phyloP scores from a whole-genome alignment of 2,329 filamentous ascomycete species.

The Xylogone sp. region DNA sequence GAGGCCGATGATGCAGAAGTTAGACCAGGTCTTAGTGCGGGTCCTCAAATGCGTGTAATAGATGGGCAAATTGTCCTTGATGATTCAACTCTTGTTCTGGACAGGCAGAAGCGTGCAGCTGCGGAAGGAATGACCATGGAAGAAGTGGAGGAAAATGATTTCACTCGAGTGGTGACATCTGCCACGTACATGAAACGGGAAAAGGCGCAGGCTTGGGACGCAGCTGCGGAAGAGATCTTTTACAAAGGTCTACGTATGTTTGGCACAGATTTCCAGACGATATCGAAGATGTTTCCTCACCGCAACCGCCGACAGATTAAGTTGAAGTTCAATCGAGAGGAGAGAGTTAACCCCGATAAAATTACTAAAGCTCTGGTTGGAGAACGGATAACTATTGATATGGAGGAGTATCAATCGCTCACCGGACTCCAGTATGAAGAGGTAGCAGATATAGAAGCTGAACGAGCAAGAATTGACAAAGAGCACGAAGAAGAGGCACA shows the following conservation, averaged over 20 bases:
- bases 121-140: slow-evolving; percentile 50
- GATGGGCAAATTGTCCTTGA: slow-evolving; percentile 72
- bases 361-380: slow-evolving; percentile 63
- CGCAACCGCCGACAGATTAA: slow-evolving; percentile 73
- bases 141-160: slow-evolving; percentile 73
- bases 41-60: slow-evolving; percentile 51
- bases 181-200: slow-evolving; percentile 64
- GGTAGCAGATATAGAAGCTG: slow-evolving; percentile 52
- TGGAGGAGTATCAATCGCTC: slow-evolving; percentile 56
- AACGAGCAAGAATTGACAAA: slow-evolving; percentile 39
- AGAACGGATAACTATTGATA: slow-evolving; percentile 54
- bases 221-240: slow-evolving; percentile 69
- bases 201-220: slow-evolving; percentile 65
- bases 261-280: slow-evolving; percentile 80
- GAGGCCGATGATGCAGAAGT: slow-evolving; percentile 2
- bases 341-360: slow-evolving; percentile 59
- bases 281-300: slow-evolving; percentile 69
- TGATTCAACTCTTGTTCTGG: slow-evolving; percentile 62
- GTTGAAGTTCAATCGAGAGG: slow-evolving; percentile 78
- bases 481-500: slow-evolving; percentile 44
- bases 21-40: slow-evolving; percentile 1
- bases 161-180: slow-evolving; percentile 67
- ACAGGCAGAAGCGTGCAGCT: slow-evolving; percentile 62
- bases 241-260: slow-evolving; percentile 73
- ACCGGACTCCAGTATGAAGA: slow-evolving; percentile 51